These are phyloP conservation scores for Huntiella abstrusa DNA, from an alignment of 2,329 filamentous ascomycete genomes.

Conservation along the genomic window DNA sequence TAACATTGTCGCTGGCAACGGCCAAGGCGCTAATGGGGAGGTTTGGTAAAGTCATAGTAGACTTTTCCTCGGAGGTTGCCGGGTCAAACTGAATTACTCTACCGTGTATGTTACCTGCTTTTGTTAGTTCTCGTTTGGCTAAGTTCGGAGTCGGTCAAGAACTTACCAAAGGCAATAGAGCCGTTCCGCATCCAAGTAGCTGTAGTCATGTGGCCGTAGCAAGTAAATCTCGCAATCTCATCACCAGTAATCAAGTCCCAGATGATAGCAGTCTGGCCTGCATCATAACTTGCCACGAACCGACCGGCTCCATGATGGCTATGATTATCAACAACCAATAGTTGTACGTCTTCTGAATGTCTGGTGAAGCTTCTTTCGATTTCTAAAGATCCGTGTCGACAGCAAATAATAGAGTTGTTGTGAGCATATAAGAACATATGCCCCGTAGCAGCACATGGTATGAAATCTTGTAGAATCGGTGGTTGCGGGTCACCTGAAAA, in stretches of 20 bases:
- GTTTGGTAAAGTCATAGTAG: constrained; percentile 71
- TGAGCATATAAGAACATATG: constrained; percentile 82
- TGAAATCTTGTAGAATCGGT: constrained; percentile 39
- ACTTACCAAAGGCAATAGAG: constrained; percentile 89
- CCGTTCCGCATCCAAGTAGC: constrained; percentile 95
- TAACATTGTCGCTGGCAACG: constrained; percentile 73
- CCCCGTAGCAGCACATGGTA: constrained; percentile 77
- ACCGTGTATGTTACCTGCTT: constrained; percentile 56
- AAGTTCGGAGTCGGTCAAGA: background rate
- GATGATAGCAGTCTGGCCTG: constrained; percentile 76
- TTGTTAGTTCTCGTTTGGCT: no score
- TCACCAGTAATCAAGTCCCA: constrained; percentile 91
- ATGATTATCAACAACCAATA: constrained; percentile 77
- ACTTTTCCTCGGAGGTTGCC: constrained; percentile 79
- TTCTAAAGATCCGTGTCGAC: constrained; percentile 80
- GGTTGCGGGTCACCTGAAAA: constrained; percentile 3
- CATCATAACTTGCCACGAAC: constrained; percentile 83
- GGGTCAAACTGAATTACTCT: constrained; percentile 92
- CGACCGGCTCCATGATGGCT: constrained; percentile 73
- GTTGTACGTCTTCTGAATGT: constrained; percentile 64
- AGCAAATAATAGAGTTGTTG: constrained; percentile 62
- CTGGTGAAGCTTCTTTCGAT: constrained; percentile 73
- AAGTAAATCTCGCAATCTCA: constrained; percentile 79
- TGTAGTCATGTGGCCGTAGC: constrained; percentile 69
- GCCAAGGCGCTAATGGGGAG: constrained; percentile 90